These are phyloP conservation scores for Rhodofomes roseus DNA, from an alignment of 1,284 basidiomycete species.

Conservation along the genomic window DNA sequence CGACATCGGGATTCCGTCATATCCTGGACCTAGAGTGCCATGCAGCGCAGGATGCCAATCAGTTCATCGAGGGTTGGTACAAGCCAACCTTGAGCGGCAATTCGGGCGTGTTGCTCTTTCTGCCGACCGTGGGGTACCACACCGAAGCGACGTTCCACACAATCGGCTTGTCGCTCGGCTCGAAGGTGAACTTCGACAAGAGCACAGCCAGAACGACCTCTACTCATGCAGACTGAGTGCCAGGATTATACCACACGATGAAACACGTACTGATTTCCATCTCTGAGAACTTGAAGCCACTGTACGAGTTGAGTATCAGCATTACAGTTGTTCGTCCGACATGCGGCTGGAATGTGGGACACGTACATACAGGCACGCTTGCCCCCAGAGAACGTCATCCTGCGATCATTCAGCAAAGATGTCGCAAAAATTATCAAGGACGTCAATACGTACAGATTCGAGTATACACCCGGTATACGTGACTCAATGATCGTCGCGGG, in stretches of 20 bases:
- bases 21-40: too few relatives aligned
- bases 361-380: constrained; percentile 5
- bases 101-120: constrained; percentile 22
- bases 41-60: too few relatives aligned
- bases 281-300: constrained; percentile 15
- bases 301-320: background rate
- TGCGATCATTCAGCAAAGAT: background rate
- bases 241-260: background rate
- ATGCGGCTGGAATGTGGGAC: too few relatives aligned
- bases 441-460: background rate
- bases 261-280: constrained; percentile 14
- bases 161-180: constrained; percentile 19
- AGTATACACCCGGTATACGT: constrained; percentile 9
- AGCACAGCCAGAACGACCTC: constrained; percentile 20
- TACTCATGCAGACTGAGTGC: background rate
- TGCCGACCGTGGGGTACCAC: constrained; percentile 23
- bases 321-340: too few relatives aligned
- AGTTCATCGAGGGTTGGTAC: background rate
- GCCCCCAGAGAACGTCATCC: constrained; percentile 4
- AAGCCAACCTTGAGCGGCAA: constrained; percentile 20
- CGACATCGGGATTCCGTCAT: too few relatives aligned
- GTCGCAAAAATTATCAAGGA: background rate
- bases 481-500: constrained; percentile 9
- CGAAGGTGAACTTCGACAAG: constrained; percentile 19
- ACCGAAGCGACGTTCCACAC: constrained; percentile 24